A percentile compares a stretch with the other conserved stretches of the same genome.
Conservation (phyloP, 768 basidiomycete genomes). For the Suillus discolor region DNA sequence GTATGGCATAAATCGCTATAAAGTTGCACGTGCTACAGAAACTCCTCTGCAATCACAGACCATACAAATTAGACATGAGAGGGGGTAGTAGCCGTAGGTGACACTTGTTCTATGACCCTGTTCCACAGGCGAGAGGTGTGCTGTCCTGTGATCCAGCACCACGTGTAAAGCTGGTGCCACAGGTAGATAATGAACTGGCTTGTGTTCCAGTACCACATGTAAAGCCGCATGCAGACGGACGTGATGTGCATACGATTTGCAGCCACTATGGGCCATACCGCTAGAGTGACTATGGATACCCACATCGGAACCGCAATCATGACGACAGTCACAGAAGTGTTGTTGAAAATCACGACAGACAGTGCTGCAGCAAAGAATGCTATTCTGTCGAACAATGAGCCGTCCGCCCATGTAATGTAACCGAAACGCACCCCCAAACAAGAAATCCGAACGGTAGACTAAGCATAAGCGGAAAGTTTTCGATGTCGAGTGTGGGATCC, state of each 20-base stretch:
- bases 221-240: background rate
- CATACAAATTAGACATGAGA: background rate
- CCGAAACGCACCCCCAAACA: slow-evolving; percentile 30
- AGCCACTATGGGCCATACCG: slow-evolving; percentile 3
- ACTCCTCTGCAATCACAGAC: background rate
- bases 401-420: too few relatives aligned
- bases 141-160: too few relatives aligned
- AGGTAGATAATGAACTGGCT: background rate
- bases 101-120: background rate
- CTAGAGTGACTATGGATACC: background rate
- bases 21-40: background rate
- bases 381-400: slow-evolving; percentile 13
- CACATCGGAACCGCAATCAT: slow-evolving; percentile 12
- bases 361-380: slow-evolving; percentile 30
- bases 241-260: background rate
- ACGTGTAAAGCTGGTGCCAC: too few relatives aligned
- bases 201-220: too few relatives aligned
- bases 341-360: slow-evolving; percentile 26
- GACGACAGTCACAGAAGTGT: slow-evolving; percentile 14
- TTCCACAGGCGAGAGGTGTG: too few relatives aligned
- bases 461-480: slow-evolving; percentile 33
- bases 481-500: slow-evolving; percentile 21
- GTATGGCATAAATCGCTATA: background rate
- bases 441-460: slow-evolving; percentile 36
- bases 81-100: background rate